These are phyloP conservation scores for Ophiostoma sp. DNA, from an alignment of 2,329 filamentous ascomycete genomes.

Conservation along the genomic window DNA sequence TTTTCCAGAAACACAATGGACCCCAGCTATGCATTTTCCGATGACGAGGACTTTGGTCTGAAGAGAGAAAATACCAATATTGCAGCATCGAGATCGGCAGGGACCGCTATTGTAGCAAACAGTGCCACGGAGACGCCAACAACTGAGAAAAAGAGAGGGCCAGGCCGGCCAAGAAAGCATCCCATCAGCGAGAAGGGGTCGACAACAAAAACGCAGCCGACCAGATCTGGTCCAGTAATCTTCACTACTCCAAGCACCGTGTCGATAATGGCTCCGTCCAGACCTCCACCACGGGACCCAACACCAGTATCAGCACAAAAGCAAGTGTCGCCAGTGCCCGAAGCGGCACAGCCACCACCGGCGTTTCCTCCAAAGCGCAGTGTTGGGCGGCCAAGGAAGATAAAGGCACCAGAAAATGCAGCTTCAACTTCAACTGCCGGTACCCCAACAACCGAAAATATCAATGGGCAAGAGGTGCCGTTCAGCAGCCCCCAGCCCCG, in stretches of 20 bases:
- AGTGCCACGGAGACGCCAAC: neutral
- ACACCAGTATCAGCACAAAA: neutral
- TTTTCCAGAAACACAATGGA: constrained; percentile 29
- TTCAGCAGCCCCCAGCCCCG: neutral
- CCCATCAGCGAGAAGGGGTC: neutral
- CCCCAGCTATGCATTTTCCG: constrained; percentile 34
- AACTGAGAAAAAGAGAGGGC: neutral
- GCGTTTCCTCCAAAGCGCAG: neutral
- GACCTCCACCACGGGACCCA: neutral
- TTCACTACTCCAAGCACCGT: neutral
- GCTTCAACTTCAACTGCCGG: neutral
- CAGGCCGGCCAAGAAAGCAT: neutral
- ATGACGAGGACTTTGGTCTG: constrained; percentile 33
- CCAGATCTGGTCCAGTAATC: neutral
- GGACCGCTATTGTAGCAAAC: neutral
- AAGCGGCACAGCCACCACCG: neutral
- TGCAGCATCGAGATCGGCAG: neutral
- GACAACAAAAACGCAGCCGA: neutral
- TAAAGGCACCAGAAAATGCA: neutral
- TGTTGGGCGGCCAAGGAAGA: neutral
- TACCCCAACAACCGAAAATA: neutral
- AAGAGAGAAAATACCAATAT: neutral
- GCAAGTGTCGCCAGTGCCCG: neutral
- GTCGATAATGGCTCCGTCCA: neutral
- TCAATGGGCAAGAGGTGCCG: neutral